Conservation (phyloP, 148 eudicot genomes). For the Chenopodium formosanum region DNA sequence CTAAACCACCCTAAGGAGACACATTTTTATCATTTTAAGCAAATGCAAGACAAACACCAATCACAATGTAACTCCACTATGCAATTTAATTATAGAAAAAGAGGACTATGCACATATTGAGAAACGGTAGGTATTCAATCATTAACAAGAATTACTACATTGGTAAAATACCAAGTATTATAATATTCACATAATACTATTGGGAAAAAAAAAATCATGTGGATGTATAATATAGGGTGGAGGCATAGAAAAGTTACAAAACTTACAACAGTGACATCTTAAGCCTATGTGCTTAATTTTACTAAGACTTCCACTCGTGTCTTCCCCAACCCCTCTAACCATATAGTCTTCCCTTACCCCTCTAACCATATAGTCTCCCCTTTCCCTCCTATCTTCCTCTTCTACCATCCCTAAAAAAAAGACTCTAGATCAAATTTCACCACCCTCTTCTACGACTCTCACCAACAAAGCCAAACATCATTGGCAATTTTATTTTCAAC, state of each 20-base stretch:
- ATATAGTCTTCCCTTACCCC: neutral
- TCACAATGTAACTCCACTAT: too few relatives aligned
- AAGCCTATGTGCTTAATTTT: neutral
- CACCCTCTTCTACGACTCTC: neutral
- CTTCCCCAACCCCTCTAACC: neutral
- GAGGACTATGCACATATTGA: neutral
- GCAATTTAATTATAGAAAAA: too few relatives aligned
- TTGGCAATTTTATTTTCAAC: neutral
- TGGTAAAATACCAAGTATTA: too few relatives aligned
- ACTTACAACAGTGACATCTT: neutral
- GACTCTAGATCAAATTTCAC: neutral
- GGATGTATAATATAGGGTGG: neutral
- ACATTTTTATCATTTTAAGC: neutral
- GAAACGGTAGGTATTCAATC: neutral
- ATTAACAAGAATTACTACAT: too few relatives aligned
- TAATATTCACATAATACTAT: too few relatives aligned
- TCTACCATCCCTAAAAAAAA: neutral
- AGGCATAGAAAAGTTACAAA: too few relatives aligned
- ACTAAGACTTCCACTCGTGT: too few relatives aligned
- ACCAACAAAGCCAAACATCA: neutral
- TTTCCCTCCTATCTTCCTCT: neutral
- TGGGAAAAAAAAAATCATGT: neutral
- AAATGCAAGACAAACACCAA: neutral
- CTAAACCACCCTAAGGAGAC: neutral
- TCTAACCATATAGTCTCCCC: too few relatives aligned